Evolutionary conservation across 75 land plant genomes (phyloP).

Genomic region (Cunninghamia lanceolata): DNA sequence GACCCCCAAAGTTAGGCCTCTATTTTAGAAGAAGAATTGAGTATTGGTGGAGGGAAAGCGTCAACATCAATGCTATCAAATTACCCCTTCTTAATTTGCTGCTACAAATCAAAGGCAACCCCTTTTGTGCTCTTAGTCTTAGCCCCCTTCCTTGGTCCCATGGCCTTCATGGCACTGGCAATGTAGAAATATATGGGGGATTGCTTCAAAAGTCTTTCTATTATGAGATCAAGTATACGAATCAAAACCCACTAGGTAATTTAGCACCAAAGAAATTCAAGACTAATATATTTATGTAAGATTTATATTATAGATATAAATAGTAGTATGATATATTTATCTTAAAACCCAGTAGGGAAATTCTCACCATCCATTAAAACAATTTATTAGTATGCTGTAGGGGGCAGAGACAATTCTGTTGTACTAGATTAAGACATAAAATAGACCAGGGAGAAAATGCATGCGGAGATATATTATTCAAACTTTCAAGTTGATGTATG

Average conservation of each 20-base stretch:
- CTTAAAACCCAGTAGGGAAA: conserved; percentile 6
- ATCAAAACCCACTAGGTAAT: too few species aligned
- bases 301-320: too few species aligned
- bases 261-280: too few species aligned
- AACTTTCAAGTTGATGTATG: neutral
- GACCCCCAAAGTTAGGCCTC: too few species aligned
- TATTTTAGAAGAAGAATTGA: too few species aligned
- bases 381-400: neutral
- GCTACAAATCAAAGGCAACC: neutral
- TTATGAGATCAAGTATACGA: too few species aligned
- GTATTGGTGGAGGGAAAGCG: neutral
- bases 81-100: neutral
- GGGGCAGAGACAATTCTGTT: neutral
- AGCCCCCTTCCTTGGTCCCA: too few species aligned
- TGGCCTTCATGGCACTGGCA: too few species aligned
- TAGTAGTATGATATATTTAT: too few species aligned
- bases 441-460: neutral
- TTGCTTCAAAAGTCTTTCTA: too few species aligned
- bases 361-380: conserved; percentile 9
- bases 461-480: neutral
- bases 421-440: neutral
- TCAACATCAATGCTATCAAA: neutral
- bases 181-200: too few species aligned
- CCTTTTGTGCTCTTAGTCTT: neutral
- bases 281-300: too few species aligned